These are phyloP conservation scores for Yamadazyma mexicana DNA, from an alignment of 1,139 yeast genomes.

Conservation along the genomic window DNA sequence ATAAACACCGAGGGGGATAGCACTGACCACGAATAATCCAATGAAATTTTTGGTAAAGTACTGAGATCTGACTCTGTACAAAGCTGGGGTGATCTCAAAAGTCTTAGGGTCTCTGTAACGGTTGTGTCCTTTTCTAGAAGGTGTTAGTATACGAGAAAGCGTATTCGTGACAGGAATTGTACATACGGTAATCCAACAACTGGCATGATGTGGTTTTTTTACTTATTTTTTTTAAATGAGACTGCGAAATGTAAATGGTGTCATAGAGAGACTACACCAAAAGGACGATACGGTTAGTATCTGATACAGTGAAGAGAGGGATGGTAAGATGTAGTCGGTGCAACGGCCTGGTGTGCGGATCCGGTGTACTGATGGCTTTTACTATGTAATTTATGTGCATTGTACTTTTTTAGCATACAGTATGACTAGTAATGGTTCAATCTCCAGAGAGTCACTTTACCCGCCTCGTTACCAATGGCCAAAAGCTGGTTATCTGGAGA, in stretches of 20 bases:
- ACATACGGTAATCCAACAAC: constrained; percentile 44
- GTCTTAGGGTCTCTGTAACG: constrained; percentile 74
- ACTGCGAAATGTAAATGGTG: neutral
- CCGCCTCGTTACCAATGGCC: constrained; percentile 88
- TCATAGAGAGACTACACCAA: no score
- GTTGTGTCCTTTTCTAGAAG: constrained; percentile 26
- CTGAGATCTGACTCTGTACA: constrained; percentile 85
- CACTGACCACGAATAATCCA: constrained; percentile 56
- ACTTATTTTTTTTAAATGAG: neutral
- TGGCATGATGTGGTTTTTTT: constrained; percentile 34
- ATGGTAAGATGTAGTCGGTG: no score
- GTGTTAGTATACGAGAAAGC: constrained; percentile 6
- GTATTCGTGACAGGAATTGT: neutral
- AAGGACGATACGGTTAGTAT: no score
- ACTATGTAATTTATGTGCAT: neutral
- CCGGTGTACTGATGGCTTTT: no score
- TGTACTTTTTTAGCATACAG: no score
- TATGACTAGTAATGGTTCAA: constrained; percentile 70
- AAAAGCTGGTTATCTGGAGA: constrained; percentile 82
- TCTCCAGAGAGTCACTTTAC: constrained; percentile 88
- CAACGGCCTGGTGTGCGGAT: no score
- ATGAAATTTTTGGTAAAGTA: constrained; percentile 75
- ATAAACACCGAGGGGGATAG: constrained; percentile 71
- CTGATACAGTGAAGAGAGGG: no score
- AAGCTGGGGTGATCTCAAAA: constrained; percentile 90